Percentiles rank a stretch among this genome's conserved stretches.
These are phyloP conservation scores for Verticillium isaacii DNA, from an alignment of 2,329 filamentous ascomycete species.

Conservation along the genomic window DNA sequence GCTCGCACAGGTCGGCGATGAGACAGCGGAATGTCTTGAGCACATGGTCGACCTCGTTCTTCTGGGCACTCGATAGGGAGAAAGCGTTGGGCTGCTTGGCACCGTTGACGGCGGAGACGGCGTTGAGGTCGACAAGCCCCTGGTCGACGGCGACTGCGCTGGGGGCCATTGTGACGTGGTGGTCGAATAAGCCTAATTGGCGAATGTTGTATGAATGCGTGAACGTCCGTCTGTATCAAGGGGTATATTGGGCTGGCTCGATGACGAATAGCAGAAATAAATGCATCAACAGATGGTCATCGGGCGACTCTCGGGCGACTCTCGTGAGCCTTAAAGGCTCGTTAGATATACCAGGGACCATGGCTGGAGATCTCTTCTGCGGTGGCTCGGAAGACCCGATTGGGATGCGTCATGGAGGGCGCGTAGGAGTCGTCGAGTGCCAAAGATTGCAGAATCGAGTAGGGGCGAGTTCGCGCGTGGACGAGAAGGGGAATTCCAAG, in stretches of 20 bases:
- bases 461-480: neutral
- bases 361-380: slow-evolving; percentile 1
- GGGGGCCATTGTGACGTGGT: slow-evolving; percentile 8
- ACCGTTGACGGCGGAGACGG: slow-evolving; percentile 7
- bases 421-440: slow-evolving; percentile 1
- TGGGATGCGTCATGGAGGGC: slow-evolving; percentile 4
- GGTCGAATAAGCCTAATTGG: neutral
- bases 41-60: slow-evolving; percentile 8
- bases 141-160: slow-evolving; percentile 10
- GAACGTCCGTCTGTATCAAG: neutral
- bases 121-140: neutral
- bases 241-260: neutral
- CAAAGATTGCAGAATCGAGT: slow-evolving; percentile 8
- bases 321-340: neutral
- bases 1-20: slow-evolving; percentile 45
- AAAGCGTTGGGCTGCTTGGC: slow-evolving; percentile 2
- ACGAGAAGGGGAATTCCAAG: neutral
- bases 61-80: slow-evolving; percentile 6
- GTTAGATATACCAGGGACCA: slow-evolving; percentile 6
- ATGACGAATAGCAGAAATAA: neutral
- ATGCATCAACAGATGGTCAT: neutral
- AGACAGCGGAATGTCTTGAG: slow-evolving; percentile 2
- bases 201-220: neutral
- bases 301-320: neutral
- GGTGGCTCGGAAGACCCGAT: slow-evolving; percentile 7